These are phyloP conservation scores for Raffaelea ambrosiae DNA, from an alignment of 2,329 filamentous ascomycete species.

Conservation along the genomic window DNA sequence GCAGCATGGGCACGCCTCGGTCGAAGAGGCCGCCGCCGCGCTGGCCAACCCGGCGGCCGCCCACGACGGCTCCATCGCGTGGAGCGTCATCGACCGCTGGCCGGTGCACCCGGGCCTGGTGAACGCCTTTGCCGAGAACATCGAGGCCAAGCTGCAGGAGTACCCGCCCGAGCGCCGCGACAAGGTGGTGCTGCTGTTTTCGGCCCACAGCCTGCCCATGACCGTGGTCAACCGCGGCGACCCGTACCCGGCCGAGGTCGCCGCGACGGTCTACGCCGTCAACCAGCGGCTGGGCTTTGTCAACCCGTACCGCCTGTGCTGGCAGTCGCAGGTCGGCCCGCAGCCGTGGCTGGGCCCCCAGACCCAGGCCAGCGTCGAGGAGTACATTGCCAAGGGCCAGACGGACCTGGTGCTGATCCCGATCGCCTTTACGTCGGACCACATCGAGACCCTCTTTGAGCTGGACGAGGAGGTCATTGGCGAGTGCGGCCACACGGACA, in stretches of 20 bases:
- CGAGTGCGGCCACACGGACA: constrained; percentile 68
- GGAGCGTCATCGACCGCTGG: constrained; percentile 98
- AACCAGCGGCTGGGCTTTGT: constrained; percentile 82
- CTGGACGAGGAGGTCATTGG: constrained; percentile 92
- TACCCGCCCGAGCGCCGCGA: constrained; percentile 77
- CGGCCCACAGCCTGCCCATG: constrained; percentile 94
- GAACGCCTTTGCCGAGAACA: constrained; percentile 86
- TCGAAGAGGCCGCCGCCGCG: constrained; percentile 37
- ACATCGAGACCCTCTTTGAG: constrained; percentile 95
- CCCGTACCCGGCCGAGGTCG: constrained; percentile 90
- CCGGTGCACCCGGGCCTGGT: constrained; percentile 84
- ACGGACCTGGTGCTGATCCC: constrained; percentile 87
- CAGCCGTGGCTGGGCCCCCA: constrained; percentile 93
- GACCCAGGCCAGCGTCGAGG: constrained; percentile 77
- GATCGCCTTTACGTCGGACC: constrained; percentile 97
- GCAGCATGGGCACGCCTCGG: background rate
- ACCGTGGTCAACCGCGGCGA: constrained; percentile 93
- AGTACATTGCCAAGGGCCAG: constrained; percentile 84
- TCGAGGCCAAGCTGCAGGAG: constrained; percentile 72
- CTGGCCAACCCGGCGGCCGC: constrained; percentile 19
- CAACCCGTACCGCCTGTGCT: constrained; percentile 88
- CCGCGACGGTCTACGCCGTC: constrained; percentile 92
- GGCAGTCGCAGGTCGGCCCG: constrained; percentile 97
- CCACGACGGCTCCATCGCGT: constrained; percentile 61
- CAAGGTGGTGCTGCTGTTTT: constrained; percentile 81